Base-by-base conservation (phyloP, 139 green algal species). In the Haematococcus sp. region DNA sequence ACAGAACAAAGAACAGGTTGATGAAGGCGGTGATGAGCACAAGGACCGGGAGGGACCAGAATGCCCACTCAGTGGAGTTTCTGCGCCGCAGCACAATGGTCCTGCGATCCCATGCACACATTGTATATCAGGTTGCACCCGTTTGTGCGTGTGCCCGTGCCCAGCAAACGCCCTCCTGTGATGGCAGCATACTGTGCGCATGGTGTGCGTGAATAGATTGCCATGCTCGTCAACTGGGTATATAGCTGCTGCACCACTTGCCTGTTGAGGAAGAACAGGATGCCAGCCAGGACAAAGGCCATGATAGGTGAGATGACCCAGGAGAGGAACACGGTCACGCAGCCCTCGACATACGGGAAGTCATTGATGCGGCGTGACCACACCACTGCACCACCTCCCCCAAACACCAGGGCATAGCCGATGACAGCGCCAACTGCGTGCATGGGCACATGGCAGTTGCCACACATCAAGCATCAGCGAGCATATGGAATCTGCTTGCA, bases 11-110 rank as follows among this genome's bases (percentile, higher is more conserved):
- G 2, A 70, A 32, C n/a, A n/a, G n/a, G n/a, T n/a, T n/a, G n/a
- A n/a, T n/a, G n/a, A n/a, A n/a, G n/a, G n/a, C n/a, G 17, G 73
- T 71, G 63, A 78, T 73, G n/a, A 73, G 19, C n/a, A 78, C 28
- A 0, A 78, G 49, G 63, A 78, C 34, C 23, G 60, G 58, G 44
- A 70, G 61, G 31, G n/a, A 54, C 71, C 71, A 77, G 60, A 71
- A 66, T n/a, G n/a, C n/a, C n/a, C n/a, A n/a, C n/a, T n/a, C n/a
- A n/a, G n/a, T n/a, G 70, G 58, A 65, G 28, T 82, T 74, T 7
- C 67, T n/a, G 35, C 31, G 25, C 13, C 83, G 60, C 25, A 92
- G 81, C 23, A 90, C 73, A 33, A 82, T 66, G 17, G n/a, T n/a
- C n/a, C n/a, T n/a, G n/a, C n/a, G n/a, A n/a, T n/a, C n/a, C n/a